Base-by-base conservation (phyloP, 225 moss, liverwort and hornwort species). In the Takakia lepidozioides region DNA sequence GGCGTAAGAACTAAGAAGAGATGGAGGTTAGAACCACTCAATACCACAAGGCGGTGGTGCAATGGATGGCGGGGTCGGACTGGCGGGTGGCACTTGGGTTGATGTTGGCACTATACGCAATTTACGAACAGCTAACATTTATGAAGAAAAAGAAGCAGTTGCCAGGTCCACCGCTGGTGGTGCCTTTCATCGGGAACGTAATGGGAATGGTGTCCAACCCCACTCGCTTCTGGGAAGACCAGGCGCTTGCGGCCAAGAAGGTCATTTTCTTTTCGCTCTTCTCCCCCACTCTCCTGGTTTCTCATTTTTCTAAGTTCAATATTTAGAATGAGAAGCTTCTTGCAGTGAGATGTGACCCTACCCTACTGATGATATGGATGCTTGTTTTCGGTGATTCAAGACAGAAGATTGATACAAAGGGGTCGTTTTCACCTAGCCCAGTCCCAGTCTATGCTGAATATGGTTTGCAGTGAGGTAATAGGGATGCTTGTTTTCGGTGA, bases 131-230 rank as follows among this genome's bases (percentile, higher is more conserved):
- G 37, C n/a, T 87, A 24, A 43, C 72, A 0, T 91, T 64, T 58
- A 57, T 79, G 54, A 49, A 61, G 32, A 98, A 80, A 71, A 83
- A 81, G 37, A 85, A 64, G 59, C 71, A 71, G 14, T 55, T 83
- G 26, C 98, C 98, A 1, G 98, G 98, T 3, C 98, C 98, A 2
- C 27, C 51, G 36, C 71, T 98, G 32, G 63, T 91, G 14, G 9
- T 70, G 8, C 98, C 98, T 2, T 68, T 91, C 48, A 21, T 98
- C 2, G 98, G 98, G 21, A 78, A 65, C 64, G 98, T 71, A 17
- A 24, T 98, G 27, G 55, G 54, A 1, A 83, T 98, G 91, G 69
- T 98, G 21, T 44, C 64, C 10, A 59, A 87, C 9, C 91, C 98
- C 2, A 64, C 69, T 0, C 61, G 69, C 24, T 98, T 98, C 63